Conservation (phyloP, 345 rosid species). For the Garcia nutans region DNA sequence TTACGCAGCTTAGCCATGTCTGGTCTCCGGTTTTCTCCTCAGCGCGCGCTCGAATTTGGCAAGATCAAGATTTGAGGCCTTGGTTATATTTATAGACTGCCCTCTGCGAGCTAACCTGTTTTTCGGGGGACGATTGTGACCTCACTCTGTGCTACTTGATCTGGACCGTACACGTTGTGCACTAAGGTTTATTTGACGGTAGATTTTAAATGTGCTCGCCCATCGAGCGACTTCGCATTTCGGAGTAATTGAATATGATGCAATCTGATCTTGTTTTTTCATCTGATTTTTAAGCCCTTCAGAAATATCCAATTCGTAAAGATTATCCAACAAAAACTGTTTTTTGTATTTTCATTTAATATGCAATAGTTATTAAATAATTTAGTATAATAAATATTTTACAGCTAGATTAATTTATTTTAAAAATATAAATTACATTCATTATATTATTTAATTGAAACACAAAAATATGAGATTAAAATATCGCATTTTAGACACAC, state of each 20-base stretch:
- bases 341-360: too few relatives aligned
- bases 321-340: too few relatives aligned
- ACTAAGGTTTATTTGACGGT: not conserved
- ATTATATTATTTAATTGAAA: too few relatives aligned
- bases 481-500: too few relatives aligned
- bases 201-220: not conserved
- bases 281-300: not conserved
- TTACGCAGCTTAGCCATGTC: conserved; percentile 90
- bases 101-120: not conserved
- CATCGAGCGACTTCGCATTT: not conserved
- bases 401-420: too few relatives aligned
- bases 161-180: not conserved
- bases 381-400: too few relatives aligned
- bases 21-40: not conserved
- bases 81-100: conserved; percentile 11
- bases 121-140: not conserved
- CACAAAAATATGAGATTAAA: too few relatives aligned
- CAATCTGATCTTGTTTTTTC: not conserved
- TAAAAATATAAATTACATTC: too few relatives aligned
- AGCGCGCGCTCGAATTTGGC: not conserved
- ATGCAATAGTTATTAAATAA: too few relatives aligned
- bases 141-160: not conserved
- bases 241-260: not conserved
- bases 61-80: not conserved
- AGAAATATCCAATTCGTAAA: not conserved